A percentile compares a stretch with the other conserved stretches of the same genome.
These are phyloP conservation scores for Diplodia mutila DNA, from an alignment of 2,329 filamentous ascomycete genomes.

Conservation along the genomic window DNA sequence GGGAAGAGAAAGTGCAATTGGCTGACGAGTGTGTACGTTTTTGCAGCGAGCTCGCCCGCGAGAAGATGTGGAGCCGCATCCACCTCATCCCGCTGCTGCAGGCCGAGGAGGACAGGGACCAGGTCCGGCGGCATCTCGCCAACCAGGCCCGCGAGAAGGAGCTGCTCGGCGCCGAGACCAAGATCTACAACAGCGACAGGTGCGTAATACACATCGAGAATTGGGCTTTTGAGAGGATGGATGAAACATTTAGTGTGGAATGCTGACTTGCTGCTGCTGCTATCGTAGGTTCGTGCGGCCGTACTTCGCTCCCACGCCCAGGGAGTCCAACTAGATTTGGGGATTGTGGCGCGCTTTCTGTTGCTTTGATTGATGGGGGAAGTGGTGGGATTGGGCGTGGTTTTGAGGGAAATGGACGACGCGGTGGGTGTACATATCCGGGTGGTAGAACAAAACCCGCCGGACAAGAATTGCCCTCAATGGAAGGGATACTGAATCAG, in stretches of 20 bases:
- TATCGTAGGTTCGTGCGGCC: constrained; percentile 65
- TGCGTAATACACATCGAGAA: too few species aligned
- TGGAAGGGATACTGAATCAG: neutral
- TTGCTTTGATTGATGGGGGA: neutral
- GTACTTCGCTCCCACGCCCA: constrained; percentile 75
- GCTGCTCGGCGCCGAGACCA: constrained; percentile 79
- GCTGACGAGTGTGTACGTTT: neutral
- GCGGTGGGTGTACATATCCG: constrained; percentile 13
- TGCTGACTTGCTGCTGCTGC: constrained; percentile 15
- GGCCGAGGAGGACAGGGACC: constrained; percentile 95
- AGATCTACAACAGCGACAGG: constrained; percentile 88
- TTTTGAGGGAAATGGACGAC: neutral
- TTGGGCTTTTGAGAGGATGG: too few species aligned
- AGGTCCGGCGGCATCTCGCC: constrained; percentile 82
- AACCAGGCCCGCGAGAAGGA: constrained; percentile 90
- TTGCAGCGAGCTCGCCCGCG: constrained; percentile 82
- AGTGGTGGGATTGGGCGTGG: neutral
- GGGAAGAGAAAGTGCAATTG: neutral
- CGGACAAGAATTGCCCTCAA: neutral
- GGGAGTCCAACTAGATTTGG: constrained; percentile 59
- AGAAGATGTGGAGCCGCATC: constrained; percentile 98
- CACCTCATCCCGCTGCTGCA: constrained; percentile 91
- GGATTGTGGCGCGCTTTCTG: neutral
- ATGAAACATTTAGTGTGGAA: neutral
- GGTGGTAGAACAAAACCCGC: neutral